phyloP scores from a whole-genome alignment of 805 yeast genomes.

The Saturnispora saitoi region DNA sequence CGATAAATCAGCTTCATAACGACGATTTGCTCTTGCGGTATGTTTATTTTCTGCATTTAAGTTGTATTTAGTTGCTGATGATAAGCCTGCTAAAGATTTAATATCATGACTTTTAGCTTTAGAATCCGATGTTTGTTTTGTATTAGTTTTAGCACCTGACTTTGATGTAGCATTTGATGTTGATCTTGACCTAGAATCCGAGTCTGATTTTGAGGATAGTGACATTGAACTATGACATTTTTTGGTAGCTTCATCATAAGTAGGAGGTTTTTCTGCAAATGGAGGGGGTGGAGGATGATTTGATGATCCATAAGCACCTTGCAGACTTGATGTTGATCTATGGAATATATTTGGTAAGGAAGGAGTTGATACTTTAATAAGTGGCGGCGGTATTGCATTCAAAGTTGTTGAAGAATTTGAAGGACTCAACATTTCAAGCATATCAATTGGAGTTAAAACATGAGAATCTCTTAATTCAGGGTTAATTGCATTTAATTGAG shows the following conservation, averaged over 20 bases:
- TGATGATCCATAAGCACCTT: neutral
- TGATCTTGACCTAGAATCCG: neutral
- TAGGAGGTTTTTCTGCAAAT: slow-evolving; percentile 25
- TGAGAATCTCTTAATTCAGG: slow-evolving; percentile 22
- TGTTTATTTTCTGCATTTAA: neutral
- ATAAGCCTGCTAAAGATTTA: slow-evolving; percentile 4
- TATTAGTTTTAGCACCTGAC: neutral
- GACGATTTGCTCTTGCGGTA: neutral
- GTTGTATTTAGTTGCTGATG: neutral
- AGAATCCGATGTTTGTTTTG: neutral
- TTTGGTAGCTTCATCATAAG: slow-evolving; percentile 22
- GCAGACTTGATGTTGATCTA: neutral
- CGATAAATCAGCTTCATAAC: slow-evolving; percentile 4
- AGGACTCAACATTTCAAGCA: slow-evolving; percentile 18
- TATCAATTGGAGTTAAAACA: slow-evolving; percentile 12
- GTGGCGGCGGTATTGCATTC: slow-evolving; percentile 54
- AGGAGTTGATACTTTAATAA: neutral
- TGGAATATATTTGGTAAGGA: neutral
- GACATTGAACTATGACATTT: neutral
- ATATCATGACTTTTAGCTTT: slow-evolving; percentile 9
- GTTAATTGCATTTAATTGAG: slow-evolving; percentile 24
- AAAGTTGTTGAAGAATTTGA: slow-evolving; percentile 24
- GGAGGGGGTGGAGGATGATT: slow-evolving; percentile 20
- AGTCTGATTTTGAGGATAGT: neutral
- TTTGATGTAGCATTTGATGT: neutral